Evolutionary conservation across 1,284 basidiomycete genomes (phyloP).

Genomic region (Wolfiporia cocos): DNA sequence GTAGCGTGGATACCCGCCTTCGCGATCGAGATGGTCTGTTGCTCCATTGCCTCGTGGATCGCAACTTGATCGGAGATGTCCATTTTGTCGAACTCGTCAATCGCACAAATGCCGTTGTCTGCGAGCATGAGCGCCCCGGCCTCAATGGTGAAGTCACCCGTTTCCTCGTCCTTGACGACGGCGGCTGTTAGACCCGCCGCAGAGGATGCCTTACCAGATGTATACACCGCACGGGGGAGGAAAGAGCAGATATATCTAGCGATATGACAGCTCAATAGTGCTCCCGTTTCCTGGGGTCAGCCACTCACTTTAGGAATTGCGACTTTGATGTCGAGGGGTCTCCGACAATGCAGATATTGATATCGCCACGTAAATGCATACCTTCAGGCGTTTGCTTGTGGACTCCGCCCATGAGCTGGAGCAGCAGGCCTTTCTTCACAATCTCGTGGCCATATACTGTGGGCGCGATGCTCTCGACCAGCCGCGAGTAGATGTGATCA

Average conservation of each 20-base stretch:
- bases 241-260: constrained; percentile 96
- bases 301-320: constrained; percentile 92
- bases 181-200: constrained; percentile 98
- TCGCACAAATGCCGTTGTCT: constrained; percentile 99
- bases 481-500: constrained; percentile 89
- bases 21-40: constrained; percentile 98
- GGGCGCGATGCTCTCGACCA: constrained; percentile 95
- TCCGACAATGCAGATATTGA: constrained; percentile 98
- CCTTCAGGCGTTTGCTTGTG: constrained; percentile 97
- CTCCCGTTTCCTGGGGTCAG: too few relatives aligned
- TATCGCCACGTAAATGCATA: constrained; percentile 95
- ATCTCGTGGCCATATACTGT: constrained; percentile 99
- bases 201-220: constrained; percentile 97
- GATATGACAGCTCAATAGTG: not conserved
- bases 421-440: constrained; percentile 96
- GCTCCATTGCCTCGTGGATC: constrained; percentile 99
- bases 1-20: constrained; percentile 99
- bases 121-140: constrained; percentile 98
- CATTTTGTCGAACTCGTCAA: constrained; percentile 99
- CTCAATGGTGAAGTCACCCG: constrained; percentile 99
- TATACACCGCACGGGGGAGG: constrained; percentile 97
- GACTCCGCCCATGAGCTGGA: constrained; percentile 99
- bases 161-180: constrained; percentile 98
- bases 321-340: constrained; percentile 98
- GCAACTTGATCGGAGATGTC: constrained; percentile 98